These are phyloP conservation scores for Diplodia mutila DNA, from an alignment of 2,329 filamentous ascomycete species.

Conservation along the genomic window DNA sequence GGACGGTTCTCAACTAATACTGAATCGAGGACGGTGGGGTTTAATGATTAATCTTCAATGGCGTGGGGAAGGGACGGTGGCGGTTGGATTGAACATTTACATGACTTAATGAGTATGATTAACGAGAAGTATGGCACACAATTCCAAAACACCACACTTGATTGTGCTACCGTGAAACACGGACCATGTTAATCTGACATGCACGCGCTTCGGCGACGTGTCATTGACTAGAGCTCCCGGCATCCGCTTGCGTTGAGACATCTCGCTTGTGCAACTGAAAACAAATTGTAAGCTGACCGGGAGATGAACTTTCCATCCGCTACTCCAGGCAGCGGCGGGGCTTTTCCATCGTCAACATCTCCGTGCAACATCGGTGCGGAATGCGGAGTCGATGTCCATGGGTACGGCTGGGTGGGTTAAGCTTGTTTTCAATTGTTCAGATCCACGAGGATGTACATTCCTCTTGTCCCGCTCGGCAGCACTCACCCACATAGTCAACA, in stretches of 20 bases:
- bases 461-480: background rate
- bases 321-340: too few species aligned
- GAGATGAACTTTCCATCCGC: background rate
- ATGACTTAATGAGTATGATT: too few species aligned
- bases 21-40: background rate
- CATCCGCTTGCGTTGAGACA: background rate
- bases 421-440: background rate
- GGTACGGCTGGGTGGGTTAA: too few species aligned
- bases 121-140: too few species aligned
- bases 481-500: background rate
- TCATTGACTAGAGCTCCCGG: background rate
- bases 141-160: too few species aligned
- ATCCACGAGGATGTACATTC: too few species aligned
- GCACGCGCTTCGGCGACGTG: background rate
- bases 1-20: background rate
- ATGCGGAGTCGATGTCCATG: too few species aligned
- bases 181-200: background rate
- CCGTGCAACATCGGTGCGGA: too few species aligned
- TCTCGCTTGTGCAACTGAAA: background rate
- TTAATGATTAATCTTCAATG: background rate
- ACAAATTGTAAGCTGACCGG: background rate
- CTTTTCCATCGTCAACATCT: too few species aligned
- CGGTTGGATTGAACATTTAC: background rate
- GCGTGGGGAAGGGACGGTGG: background rate
- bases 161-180: background rate